Evolutionary conservation across 192 early-diverging fungal species (phyloP).

Genomic region (Obelidium mucronatum): DNA sequence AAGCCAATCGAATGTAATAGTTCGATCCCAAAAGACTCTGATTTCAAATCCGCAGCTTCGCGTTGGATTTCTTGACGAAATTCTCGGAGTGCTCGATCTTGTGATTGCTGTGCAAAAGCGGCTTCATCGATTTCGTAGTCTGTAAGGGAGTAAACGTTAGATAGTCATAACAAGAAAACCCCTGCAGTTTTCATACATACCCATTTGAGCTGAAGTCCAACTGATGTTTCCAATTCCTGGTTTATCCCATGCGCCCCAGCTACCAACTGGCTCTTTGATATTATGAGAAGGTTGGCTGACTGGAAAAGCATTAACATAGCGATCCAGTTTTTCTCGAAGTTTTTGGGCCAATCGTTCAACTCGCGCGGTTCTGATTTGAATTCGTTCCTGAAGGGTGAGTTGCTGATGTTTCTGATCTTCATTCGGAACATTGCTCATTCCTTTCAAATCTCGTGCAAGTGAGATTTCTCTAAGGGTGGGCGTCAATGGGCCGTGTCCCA

Average conservation of each 20-base stretch:
- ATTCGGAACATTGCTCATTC: slow-evolving; percentile 57
- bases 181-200: too few species aligned
- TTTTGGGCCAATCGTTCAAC: slow-evolving; percentile 77
- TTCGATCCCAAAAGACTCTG: slow-evolving; percentile 92
- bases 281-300: slow-evolving; percentile 1
- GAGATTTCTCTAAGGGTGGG: slow-evolving; percentile 74
- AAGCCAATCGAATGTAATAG: slow-evolving; percentile 92
- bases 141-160: neutral
- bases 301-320: slow-evolving; percentile 77
- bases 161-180: neutral
- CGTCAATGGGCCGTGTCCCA: neutral
- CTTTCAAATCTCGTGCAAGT: slow-evolving; percentile 90
- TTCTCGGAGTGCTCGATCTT: slow-evolving; percentile 48
- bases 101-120: neutral
- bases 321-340: slow-evolving; percentile 76
- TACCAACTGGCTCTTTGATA: neutral
- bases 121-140: slow-evolving; percentile 5
- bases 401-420: slow-evolving; percentile 57
- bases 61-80: slow-evolving; percentile 32
- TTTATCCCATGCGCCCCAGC: too few species aligned
- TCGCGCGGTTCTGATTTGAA: slow-evolving; percentile 62
- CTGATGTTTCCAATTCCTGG: neutral
- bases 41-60: slow-evolving; percentile 89
- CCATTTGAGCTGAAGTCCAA: slow-evolving; percentile 9
- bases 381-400: slow-evolving; percentile 64